A percentile compares a stretch with the other conserved stretches of the same genome.
These are phyloP conservation scores for Trichaptum fuscoviolaceum DNA, from an alignment of 768 basidiomycete species.

Conservation along the genomic window DNA sequence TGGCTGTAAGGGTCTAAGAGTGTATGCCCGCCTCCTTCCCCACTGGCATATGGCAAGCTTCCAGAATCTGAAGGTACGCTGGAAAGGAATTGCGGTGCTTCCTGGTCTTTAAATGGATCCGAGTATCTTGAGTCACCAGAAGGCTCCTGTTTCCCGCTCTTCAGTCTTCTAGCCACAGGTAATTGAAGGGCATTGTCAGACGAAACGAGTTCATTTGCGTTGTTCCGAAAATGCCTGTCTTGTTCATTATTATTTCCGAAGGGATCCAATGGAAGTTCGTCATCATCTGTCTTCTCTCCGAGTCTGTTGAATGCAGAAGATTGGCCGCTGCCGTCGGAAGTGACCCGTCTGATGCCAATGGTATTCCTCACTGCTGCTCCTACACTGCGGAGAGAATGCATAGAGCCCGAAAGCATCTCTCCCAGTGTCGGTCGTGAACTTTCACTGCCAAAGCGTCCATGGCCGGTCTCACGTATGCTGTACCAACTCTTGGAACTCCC, in stretches of 20 bases:
- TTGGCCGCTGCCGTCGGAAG: neutral
- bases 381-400: conserved; percentile 23
- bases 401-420: conserved; percentile 21
- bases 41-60: neutral
- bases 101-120: conserved; percentile 38
- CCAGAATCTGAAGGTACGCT: conserved; percentile 5
- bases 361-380: conserved; percentile 11
- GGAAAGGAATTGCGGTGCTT: conserved; percentile 9
- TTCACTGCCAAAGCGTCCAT: neutral
- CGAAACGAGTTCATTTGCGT: conserved; percentile 19
- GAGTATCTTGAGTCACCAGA: conserved; percentile 32
- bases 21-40: neutral
- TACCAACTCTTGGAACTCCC: conserved; percentile 5
- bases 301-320: conserved; percentile 25
- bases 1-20: neutral
- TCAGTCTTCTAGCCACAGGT: conserved; percentile 11
- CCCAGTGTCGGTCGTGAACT: conserved; percentile 18
- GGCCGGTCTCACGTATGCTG: neutral
- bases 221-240: conserved; percentile 5
- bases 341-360: neutral
- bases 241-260: conserved; percentile 38
- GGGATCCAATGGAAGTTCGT: conserved; percentile 32
- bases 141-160: conserved; percentile 21
- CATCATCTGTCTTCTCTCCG: conserved; percentile 34
- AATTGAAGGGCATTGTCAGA: conserved; percentile 1